Evolutionary conservation across 257 asterid species (phyloP), one percentile per base, ranked within the genome.

Genomic region (Nicotiana otophora): DNA sequence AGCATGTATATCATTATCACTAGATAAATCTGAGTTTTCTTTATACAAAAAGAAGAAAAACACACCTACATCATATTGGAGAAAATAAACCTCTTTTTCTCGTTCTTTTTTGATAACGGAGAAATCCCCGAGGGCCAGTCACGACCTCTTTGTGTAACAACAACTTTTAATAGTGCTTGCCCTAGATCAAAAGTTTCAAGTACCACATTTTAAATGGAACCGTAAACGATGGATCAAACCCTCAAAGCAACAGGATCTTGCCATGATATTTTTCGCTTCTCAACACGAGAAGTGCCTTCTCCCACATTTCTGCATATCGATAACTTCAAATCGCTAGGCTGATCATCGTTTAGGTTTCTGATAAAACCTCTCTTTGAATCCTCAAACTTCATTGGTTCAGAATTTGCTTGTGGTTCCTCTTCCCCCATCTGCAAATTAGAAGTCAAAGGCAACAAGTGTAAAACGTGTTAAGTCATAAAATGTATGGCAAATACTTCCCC

Each of bases 211-310:
- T 75, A 53, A 42, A 16, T 51, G 48, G 28, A 75, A 75, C 17
- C 9, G 12, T 2, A 39, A 75, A 26, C 10, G 80, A 75, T 48
- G 36, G 58, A 81, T 92, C 94, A 93, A 86, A 95, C 98, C 83
- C 97, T 89, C 91, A 93, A 83, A 34, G 95, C 98, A 72, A 92
- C 96, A 0, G 97, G 98, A 64, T 95, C 99, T 87, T 91, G 99
- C 99, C 99, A 92, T 11, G 99, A 91, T 63, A 95, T 91, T 72
- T 95, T 95, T 70, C 97, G 88, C 88, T 95, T 95, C 81, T 94
- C 92, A 11, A 87, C 90, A 23, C 92, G 90, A 26, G 97, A 84
- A 1, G 98, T 64, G 14, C 98, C 91, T 80, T 91, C 97, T 53
- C 97, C 97, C 4, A 90, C 78, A 78, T 91, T 93, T 72, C 99